phyloP scores from a whole-genome alignment of 139 green algal genomes.

The Coelastrella sp. region DNA sequence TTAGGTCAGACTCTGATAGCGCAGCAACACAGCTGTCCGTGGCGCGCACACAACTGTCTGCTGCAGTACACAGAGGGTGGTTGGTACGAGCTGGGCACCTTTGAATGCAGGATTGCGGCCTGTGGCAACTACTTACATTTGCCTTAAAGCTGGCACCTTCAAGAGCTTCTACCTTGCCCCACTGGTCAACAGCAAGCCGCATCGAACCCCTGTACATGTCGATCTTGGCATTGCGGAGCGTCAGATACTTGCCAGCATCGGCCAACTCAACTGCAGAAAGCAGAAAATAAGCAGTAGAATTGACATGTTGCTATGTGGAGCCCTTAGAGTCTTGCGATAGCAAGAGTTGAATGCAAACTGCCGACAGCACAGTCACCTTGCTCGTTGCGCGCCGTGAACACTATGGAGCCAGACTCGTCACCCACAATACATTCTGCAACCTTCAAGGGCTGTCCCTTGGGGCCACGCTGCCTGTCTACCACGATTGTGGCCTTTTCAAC shows the following conservation, averaged over 20 bases:
- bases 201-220: constrained; percentile 94
- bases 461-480: constrained; percentile 62
- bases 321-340: neutral
- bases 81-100: neutral
- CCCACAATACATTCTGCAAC: constrained; percentile 92
- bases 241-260: constrained; percentile 71
- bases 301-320: neutral
- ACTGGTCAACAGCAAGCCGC: constrained; percentile 86
- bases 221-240: constrained; percentile 87
- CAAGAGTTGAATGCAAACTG: neutral
- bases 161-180: constrained; percentile 74
- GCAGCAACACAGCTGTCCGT: neutral
- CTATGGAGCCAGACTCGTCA: constrained; percentile 83
- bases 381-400: constrained; percentile 88
- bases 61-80: neutral
- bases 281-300: neutral
- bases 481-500: constrained; percentile 78
- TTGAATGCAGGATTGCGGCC: neutral
- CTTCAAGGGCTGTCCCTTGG: constrained; percentile 55
- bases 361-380: constrained; percentile 69
- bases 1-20: too few species aligned
- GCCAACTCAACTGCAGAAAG: constrained; percentile 79
- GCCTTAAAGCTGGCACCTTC: constrained; percentile 65
- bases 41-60: too few species aligned
- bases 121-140: constrained; percentile 59